Evolutionary conservation across 2,329 filamentous ascomycete species (phyloP).

Genomic region (Stachybotrys chlorohalonatus): DNA sequence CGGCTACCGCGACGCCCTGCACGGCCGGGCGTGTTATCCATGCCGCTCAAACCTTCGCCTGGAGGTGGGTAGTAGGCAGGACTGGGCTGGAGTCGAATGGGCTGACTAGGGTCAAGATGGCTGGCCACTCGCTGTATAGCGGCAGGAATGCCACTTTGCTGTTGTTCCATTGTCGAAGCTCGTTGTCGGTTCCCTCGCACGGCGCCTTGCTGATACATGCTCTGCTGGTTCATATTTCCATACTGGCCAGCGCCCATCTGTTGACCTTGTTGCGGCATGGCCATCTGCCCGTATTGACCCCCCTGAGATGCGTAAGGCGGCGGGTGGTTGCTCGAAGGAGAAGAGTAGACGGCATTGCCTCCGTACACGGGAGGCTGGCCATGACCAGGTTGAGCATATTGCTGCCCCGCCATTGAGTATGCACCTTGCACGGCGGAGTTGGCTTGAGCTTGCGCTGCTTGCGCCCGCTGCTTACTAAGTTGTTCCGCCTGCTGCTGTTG

Average conservation of each 20-base stretch:
- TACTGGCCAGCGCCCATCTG: constrained; percentile 61
- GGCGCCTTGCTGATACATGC: constrained; percentile 54
- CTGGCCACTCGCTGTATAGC: constrained; percentile 92
- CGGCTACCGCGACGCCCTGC: constrained; percentile 69
- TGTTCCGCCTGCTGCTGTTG: constrained; percentile 95
- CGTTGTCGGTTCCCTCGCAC: constrained; percentile 73
- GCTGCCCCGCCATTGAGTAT: constrained; percentile 44
- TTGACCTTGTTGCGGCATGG: constrained; percentile 56
- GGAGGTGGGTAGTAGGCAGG: constrained; percentile 96
- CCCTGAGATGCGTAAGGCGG: constrained; percentile 72
- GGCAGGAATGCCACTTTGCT: constrained; percentile 84
- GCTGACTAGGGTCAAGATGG: constrained; percentile 88
- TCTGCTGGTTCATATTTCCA: constrained; percentile 38
- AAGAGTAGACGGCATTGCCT: constrained; percentile 69
- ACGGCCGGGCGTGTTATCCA: constrained; percentile 48
- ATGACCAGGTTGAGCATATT: constrained; percentile 39
- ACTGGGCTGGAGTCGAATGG: constrained; percentile 88
- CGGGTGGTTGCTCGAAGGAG: constrained; percentile 40
- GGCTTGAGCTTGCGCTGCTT: constrained; percentile 60
- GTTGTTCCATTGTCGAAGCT: constrained; percentile 93
- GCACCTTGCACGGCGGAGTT: constrained; percentile 58
- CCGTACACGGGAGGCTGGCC: constrained; percentile 60
- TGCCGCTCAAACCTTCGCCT: constrained; percentile 64
- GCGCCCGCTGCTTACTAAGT: constrained; percentile 81
- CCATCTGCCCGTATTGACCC: constrained; percentile 63